A percentile compares a stretch with the other conserved stretches of the same genome.
These are phyloP conservation scores for Syzygium grande DNA, from an alignment of 345 rosid species.

Conservation along the genomic window DNA sequence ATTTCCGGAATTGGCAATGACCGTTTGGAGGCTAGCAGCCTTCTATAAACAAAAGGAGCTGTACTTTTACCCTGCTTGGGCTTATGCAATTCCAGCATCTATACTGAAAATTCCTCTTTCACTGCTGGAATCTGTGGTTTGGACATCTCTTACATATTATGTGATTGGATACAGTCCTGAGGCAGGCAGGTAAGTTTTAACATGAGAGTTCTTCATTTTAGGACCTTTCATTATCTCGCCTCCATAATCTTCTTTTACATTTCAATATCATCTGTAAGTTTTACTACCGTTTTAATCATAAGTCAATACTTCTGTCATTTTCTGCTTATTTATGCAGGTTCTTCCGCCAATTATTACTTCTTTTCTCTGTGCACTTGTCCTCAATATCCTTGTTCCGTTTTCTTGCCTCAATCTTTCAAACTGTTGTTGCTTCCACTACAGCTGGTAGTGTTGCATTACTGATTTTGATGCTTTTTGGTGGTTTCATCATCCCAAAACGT, in stretches of 20 bases:
- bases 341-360: conserved; percentile 50
- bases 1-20: conserved; percentile 38
- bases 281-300: neutral
- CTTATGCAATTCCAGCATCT: conserved; percentile 49
- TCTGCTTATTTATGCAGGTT: conserved; percentile 31
- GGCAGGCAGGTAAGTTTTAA: conserved; percentile 37
- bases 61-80: conserved; percentile 64
- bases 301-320: neutral
- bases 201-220: neutral
- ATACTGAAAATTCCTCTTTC: conserved; percentile 47
- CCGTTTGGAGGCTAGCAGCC: conserved; percentile 37
- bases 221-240: neutral
- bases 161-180: conserved; percentile 76
- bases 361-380: conserved; percentile 50
- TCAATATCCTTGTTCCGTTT: conserved; percentile 67
- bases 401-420: conserved; percentile 52
- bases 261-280: neutral
- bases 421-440: conserved; percentile 32
- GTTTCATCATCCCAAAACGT: conserved; percentile 59
- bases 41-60: conserved; percentile 57
- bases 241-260: neutral
- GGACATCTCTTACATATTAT: conserved; percentile 69
- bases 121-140: conserved; percentile 36
- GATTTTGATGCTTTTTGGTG: conserved; percentile 38
- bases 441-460: conserved; percentile 40